Evolutionary conservation across 306 rosid species (phyloP).

Genomic region (Quercus dentata): DNA sequence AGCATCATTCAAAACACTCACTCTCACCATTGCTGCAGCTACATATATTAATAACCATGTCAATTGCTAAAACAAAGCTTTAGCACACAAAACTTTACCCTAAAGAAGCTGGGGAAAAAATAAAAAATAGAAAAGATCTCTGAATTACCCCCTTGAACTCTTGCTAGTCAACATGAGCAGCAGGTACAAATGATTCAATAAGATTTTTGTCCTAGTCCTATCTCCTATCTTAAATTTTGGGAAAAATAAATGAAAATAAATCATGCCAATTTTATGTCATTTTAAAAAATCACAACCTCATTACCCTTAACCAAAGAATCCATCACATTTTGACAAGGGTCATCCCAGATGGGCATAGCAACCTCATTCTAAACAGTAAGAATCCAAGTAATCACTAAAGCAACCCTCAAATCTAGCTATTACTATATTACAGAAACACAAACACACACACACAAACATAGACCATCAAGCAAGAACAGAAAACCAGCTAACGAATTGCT

Average conservation of each 20-base stretch:
- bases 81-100: not conserved
- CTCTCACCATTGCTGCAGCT: slow-evolving; percentile 34
- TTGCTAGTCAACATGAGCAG: no score
- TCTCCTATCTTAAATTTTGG: no score
- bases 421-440: not conserved
- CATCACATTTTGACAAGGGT: not conserved
- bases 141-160: no score
- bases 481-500: not conserved
- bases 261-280: no score
- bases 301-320: no score
- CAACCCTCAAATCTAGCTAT: not conserved
- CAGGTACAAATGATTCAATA: no score
- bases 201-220: no score
- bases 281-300: no score
- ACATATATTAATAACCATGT: not conserved
- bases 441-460: not conserved
- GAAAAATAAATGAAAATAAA: no score
- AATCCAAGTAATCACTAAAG: not conserved
- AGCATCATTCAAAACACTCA: slow-evolving; percentile 43
- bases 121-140: not conserved
- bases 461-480: not conserved
- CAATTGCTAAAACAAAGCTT: not conserved
- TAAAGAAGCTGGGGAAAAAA: not conserved
- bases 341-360: not conserved
- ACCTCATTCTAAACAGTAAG: not conserved